phyloP scores from a whole-genome alignment of 345 rosid species.

The Cardamine occulta region DNA sequence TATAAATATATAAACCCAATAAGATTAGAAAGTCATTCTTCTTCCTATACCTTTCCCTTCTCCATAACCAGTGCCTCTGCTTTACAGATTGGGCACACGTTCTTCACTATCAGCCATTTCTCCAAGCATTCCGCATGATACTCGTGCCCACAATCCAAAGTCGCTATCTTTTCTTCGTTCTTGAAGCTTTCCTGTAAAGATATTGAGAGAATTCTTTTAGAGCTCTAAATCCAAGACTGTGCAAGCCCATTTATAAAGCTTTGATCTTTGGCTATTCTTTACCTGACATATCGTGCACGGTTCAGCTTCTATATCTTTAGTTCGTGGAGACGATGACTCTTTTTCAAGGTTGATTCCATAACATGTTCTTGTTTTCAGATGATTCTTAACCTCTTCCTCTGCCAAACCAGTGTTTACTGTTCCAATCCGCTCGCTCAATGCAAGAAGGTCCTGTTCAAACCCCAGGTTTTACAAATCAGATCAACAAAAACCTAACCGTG shows the following conservation, averaged over 20 bases:
- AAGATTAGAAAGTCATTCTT: conserved; percentile 33
- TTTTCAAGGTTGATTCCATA: conserved; percentile 61
- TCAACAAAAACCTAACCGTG: conserved; percentile 22
- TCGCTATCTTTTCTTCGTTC: conserved; percentile 64
- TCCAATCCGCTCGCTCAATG: conserved; percentile 81
- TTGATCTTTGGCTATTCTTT: conserved; percentile 18
- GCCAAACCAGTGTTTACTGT: conserved; percentile 82
- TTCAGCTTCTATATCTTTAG: conserved; percentile 62
- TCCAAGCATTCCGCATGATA: conserved; percentile 86
- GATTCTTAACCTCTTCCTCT: conserved; percentile 60
- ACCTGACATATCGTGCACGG: conserved; percentile 98
- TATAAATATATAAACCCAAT: conserved; percentile 38
- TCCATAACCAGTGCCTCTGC: conserved; percentile 65
- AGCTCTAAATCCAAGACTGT: conserved; percentile 3
- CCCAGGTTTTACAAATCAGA: conserved; percentile 4
- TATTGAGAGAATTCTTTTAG: conserved; percentile 3
- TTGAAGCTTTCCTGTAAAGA: conserved; percentile 63
- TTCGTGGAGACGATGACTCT: conserved; percentile 37
- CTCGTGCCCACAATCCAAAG: conserved; percentile 84
- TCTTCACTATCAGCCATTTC: conserved; percentile 90
- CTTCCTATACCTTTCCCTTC: conserved; percentile 39
- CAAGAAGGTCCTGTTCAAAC: conserved; percentile 80
- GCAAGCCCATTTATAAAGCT: neutral
- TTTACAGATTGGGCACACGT: conserved; percentile 92
- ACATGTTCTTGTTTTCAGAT: conserved; percentile 65